Evolutionary conservation across 208 protist species (phyloP).

Genomic region (Acanthamoeba castellanii): DNA sequence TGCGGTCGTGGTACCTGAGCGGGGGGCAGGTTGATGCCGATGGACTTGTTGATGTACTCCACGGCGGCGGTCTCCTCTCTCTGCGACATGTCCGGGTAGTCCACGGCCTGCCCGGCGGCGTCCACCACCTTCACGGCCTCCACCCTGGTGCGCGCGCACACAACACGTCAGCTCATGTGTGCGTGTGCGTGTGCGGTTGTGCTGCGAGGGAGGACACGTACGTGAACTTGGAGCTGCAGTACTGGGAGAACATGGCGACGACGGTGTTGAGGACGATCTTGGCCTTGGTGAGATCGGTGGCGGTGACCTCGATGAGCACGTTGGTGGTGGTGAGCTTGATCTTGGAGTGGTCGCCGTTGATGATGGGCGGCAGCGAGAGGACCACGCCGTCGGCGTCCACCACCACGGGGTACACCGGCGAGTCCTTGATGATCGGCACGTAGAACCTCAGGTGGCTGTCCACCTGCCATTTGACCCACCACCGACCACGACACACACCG

Average conservation of each 20-base stretch:
- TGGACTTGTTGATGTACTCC: conserved; percentile 91
- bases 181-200: neutral
- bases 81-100: conserved; percentile 74
- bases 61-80: conserved; percentile 81
- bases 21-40: conserved; percentile 93
- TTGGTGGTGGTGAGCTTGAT: conserved; percentile 24
- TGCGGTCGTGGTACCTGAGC: conserved; percentile 90
- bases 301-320: conserved; percentile 20
- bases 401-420: neutral
- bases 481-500: too few species aligned
- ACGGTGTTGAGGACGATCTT: conserved; percentile 16
- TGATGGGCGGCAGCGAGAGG: conserved; percentile 11
- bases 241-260: conserved; percentile 18
- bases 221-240: conserved; percentile 10
- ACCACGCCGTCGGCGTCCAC: conserved; percentile 3
- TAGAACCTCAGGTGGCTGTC: conserved; percentile 20
- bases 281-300: conserved; percentile 18
- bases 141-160: neutral
- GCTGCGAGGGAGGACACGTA: neutral
- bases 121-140: neutral
- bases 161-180: neutral
- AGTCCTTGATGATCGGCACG: conserved; percentile 29
- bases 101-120: neutral
- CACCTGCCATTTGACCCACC: neutral
- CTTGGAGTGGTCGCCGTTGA: conserved; percentile 26